phyloP scores from a whole-genome alignment of 2,329 filamentous ascomycete species.

The Talaromyces sp. region DNA sequence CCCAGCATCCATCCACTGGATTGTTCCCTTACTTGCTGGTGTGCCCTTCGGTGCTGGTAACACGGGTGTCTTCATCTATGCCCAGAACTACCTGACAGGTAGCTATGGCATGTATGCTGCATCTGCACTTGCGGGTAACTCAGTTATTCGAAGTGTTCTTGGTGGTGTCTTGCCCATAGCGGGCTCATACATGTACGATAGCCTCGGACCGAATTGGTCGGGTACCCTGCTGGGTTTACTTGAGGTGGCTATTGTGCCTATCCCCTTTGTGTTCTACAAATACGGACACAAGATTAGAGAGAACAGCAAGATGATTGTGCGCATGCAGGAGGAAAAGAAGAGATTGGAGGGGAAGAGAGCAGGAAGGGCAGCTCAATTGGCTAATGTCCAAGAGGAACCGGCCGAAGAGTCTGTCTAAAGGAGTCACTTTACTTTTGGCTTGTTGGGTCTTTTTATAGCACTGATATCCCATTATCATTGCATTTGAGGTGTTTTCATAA shows the following conservation, averaged over 20 bases:
- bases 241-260: slow-evolving; percentile 74
- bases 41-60: slow-evolving; percentile 80
- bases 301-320: slow-evolving; percentile 58
- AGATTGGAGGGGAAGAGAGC: slow-evolving; percentile 48
- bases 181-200: slow-evolving; percentile 70
- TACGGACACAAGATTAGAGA: slow-evolving; percentile 61
- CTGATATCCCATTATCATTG: slow-evolving; percentile 7
- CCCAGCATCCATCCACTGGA: slow-evolving; percentile 76
- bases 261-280: slow-evolving; percentile 75
- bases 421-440: not conserved
- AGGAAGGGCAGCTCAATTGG: slow-evolving; percentile 20
- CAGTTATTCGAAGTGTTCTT: slow-evolving; percentile 70
- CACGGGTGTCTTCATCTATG: slow-evolving; percentile 78
- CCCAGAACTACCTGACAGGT: slow-evolving; percentile 75
- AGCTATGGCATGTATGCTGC: slow-evolving; percentile 82
- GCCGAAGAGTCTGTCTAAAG: slow-evolving; percentile 18
- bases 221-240: slow-evolving; percentile 74
- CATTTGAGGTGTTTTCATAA: slow-evolving; percentile 19
- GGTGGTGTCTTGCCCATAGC: slow-evolving; percentile 80
- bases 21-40: slow-evolving; percentile 75
- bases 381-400: slow-evolving; percentile 10
- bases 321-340: slow-evolving; percentile 58
- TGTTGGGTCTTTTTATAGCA: not conserved
- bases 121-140: slow-evolving; percentile 77
- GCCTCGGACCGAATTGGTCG: slow-evolving; percentile 75